Base-by-base conservation (phyloP, 2,329 filamentous ascomycete species). In the Trichoderma atroviride region DNA sequence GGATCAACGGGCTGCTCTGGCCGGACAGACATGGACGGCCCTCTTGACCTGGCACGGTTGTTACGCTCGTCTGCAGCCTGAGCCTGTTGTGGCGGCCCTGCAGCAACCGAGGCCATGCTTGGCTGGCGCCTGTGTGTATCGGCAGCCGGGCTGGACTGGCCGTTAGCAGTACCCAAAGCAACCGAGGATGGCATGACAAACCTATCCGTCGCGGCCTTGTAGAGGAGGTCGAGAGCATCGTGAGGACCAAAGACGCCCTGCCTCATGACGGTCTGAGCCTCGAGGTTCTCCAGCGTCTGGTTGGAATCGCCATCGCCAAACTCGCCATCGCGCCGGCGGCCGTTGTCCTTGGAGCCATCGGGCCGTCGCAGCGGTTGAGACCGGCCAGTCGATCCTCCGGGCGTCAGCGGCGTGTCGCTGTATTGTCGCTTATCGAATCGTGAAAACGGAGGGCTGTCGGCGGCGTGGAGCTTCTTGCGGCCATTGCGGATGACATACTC, bases 191-290 rank as follows among this genome's bases (percentile, higher is more conserved):
- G 69, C 65, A 72, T 37, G 72, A 80, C 81, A 76, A 77, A 84
- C 84, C 84, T 88, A 77, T 90, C 86, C 52, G 88, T 90, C 35
- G 88, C 94, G 24, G 94, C 95, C 81, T 97, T 94, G 77, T 96
- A 96, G 19, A 98, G 86, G 69, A 97, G 84, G 78, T 97, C 94
- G 59, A 98, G 85, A 29, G 95, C 95, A 82, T 98, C 95, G 76
- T 97, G 94, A 4, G 93, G 94, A 43, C 94, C 94, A 79, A 94
- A 97, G 56, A 98, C 89, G 74, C 93, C 92, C 68, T 82, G 84
- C 37, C 88, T 82, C 88, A 91, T 90, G 69, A 90, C 87, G 10
- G 84, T 83, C 75, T 87, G 86, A 27, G 88, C 88, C 79, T 91
- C 88, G 6, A 88, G 80, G 74, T 91, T 91, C 77, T 90, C 88